Percentiles rank a stretch among this genome's conserved stretches.
Evolutionary conservation across 2,329 filamentous ascomycete genomes (phyloP).

Genomic region (Aotearoamyces nothofagi): DNA sequence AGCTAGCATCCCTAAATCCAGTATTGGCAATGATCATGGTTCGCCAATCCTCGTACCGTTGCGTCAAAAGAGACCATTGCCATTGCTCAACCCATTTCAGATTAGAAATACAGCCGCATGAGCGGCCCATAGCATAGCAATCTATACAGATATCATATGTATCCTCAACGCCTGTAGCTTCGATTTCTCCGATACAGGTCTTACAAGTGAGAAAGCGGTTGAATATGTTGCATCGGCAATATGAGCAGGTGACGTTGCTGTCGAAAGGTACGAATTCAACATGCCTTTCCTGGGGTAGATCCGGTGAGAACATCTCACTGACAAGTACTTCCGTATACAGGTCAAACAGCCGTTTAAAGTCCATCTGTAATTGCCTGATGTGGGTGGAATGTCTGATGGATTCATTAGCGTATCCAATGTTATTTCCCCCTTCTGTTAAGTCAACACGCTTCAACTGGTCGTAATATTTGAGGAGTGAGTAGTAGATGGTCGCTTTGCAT

Average conservation of each 20-base stretch:
- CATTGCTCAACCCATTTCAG: constrained; percentile 91
- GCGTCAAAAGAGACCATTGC: constrained; percentile 61
- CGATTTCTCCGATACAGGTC: constrained; percentile 54
- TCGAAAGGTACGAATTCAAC: constrained; percentile 71
- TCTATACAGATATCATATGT: constrained; percentile 97
- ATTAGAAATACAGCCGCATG: constrained; percentile 74
- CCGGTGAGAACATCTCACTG: constrained; percentile 70
- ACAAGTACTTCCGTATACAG: constrained; percentile 69
- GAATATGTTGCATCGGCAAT: constrained; percentile 92
- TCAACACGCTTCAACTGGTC: constrained; percentile 41
- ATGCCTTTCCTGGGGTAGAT: constrained; percentile 43
- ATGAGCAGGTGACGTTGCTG: constrained; percentile 87
- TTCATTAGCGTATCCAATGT: constrained; percentile 31
- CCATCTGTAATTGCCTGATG: constrained; percentile 57
- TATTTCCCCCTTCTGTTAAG: constrained; percentile 21
- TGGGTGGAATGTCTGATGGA: constrained; percentile 27
- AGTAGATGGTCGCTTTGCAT: constrained; percentile 92
- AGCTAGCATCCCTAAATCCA: constrained; percentile 46
- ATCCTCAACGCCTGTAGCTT: constrained; percentile 57
- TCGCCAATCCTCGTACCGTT: constrained; percentile 74
- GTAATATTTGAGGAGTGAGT: constrained; percentile 67
- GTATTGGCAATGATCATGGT: constrained; percentile 61
- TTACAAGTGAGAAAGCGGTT: constrained; percentile 92
- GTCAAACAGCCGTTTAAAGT: constrained; percentile 68
- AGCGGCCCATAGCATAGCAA: constrained; percentile 93